Evolutionary conservation across 2,329 filamentous ascomycete genomes (phyloP).

Genomic region (Clarireedia paspali): DNA sequence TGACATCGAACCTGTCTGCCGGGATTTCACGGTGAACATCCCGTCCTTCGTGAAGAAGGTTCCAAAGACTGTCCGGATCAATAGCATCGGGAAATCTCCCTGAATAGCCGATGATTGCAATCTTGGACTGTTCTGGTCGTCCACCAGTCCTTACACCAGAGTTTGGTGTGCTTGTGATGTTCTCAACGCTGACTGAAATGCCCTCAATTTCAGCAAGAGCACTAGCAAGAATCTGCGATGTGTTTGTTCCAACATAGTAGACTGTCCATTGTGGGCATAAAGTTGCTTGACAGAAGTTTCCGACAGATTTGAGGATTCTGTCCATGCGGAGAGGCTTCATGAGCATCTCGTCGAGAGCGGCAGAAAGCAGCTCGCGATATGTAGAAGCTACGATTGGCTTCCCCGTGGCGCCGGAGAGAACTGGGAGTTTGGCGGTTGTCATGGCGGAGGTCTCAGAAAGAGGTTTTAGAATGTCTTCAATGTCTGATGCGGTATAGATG

Average conservation of each 20-base stretch:
- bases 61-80: background rate
- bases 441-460: background rate
- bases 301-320: too few relatives aligned
- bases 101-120: constrained; percentile 2
- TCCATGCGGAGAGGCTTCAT: background rate
- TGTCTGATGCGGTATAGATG: background rate
- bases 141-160: background rate
- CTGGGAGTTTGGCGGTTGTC: background rate
- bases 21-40: constrained; percentile 34
- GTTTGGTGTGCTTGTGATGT: background rate
- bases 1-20: constrained; percentile 60
- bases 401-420: background rate
- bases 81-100: background rate
- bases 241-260: too few relatives aligned
- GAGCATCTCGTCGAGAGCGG: background rate
- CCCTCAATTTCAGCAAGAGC: background rate
- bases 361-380: too few relatives aligned
- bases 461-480: background rate
- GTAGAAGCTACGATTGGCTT: background rate
- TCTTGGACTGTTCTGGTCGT: background rate
- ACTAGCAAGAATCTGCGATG: too few relatives aligned
- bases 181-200: background rate
- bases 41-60: background rate
- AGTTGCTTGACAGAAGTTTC: too few relatives aligned
- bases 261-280: too few relatives aligned